Conservation (phyloP, 257 asterid species). For the Jacaranda mimosifolia region DNA sequence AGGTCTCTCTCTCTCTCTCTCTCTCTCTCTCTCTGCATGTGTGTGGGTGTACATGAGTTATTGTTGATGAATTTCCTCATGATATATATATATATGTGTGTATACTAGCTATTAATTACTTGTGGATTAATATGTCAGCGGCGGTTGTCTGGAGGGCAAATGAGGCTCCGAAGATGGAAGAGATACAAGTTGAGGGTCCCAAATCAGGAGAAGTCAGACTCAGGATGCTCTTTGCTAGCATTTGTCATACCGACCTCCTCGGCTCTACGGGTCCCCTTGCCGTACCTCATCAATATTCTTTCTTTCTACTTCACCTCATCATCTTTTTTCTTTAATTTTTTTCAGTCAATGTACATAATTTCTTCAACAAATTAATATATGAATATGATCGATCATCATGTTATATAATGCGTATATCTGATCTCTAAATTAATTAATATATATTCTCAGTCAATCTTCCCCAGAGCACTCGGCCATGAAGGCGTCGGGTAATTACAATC, state of each 20-base stretch:
- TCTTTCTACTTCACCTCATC: not conserved
- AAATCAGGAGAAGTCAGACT: constrained; percentile 61
- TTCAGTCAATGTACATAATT: too few species aligned
- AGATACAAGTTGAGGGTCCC: constrained; percentile 64
- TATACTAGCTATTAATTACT: too few species aligned
- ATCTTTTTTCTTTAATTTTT: not conserved
- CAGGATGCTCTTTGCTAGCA: constrained; percentile 67
- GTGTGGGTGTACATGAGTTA: not conserved
- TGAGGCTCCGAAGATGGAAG: constrained; percentile 55
- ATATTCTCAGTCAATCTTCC: constrained; percentile 51
- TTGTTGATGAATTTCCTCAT: not conserved
- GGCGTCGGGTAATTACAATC: constrained; percentile 53
- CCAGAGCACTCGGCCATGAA: constrained; percentile 61
- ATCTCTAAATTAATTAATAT: too few species aligned
- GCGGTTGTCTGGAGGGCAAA: constrained; percentile 61
- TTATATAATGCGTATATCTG: too few species aligned
- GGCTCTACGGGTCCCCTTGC: constrained; percentile 56
- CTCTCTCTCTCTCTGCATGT: not conserved
- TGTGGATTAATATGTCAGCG: constrained; percentile 42
- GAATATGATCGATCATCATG: too few species aligned
- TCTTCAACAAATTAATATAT: too few species aligned
- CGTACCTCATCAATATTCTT: constrained; percentile 27
- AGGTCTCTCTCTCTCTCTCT: constrained; percentile 29
- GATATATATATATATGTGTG: not conserved
- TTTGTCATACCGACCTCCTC: constrained; percentile 69